Base-by-base conservation (phyloP, 2,329 filamentous ascomycete species). In the Ambrosiella xylebori region DNA sequence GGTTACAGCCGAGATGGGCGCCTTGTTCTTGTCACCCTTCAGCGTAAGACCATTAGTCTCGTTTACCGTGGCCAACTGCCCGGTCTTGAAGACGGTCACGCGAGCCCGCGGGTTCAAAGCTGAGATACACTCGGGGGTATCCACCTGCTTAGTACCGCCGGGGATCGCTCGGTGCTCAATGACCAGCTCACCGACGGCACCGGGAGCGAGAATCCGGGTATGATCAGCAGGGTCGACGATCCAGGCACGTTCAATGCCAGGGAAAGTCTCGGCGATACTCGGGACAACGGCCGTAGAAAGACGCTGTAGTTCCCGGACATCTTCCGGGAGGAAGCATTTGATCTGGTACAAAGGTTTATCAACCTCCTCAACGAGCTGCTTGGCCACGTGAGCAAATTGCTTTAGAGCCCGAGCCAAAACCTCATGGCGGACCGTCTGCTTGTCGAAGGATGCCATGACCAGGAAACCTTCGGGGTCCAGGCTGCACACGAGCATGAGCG, bases 401-500 rank as follows among this genome's bases (percentile, higher is more conserved):
- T 70, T 65, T 19, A 82, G 68, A 2, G 76, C 76, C 38, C 72
- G 70, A 63, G 81, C 69, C 68, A 82, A 78, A 15, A 75, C 72
- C 27, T 69, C 67, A 38, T 69, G 71, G 15, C 70, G 70, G 15
- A 85, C 75, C 0, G 76, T 74, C n/a, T 76, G 75, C 19, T 79
- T 80, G 64, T 85, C 81, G 63, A 84, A 84, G 63, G 81, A 82
- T 0, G 80, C 80, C 70, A 80, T 81, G 58, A 81, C 71, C 13
- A 76, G 67, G 64, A 84, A 78, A 1, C 76, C 74, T 61, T 73
- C 70, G 1, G 74, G 71, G 40, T 79, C 75, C 5, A 84, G 68
- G 3, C 77, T 80, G 65, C 81, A 85, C 47, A 84, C 81, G 17
- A 85, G 68, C 71, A 85, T 84, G 38, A 85, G 74, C 1, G 80